A percentile compares a stretch with the other conserved stretches of the same genome.
These are phyloP conservation scores for Hymenoscyphus occultus DNA, from an alignment of 2,329 filamentous ascomycete genomes.

Conservation along the genomic window DNA sequence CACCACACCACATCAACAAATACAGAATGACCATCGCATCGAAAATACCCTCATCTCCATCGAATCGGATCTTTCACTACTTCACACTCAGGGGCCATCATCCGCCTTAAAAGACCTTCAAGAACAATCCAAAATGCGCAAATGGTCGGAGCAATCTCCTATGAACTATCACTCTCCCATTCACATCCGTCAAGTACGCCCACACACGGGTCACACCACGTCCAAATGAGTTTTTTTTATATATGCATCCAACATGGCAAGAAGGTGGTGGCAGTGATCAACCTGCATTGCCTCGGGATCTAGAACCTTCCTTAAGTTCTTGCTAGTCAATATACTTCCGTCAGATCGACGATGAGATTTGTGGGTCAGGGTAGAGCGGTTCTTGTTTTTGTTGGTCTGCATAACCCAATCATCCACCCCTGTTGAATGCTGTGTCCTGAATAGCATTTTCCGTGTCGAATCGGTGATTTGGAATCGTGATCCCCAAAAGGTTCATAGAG, in stretches of 20 bases:
- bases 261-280: not conserved
- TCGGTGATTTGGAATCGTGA: too few species aligned
- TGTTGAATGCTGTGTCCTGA: too few species aligned
- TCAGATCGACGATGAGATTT: conserved; percentile 1
- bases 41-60: too few species aligned
- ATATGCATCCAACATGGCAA: too few species aligned
- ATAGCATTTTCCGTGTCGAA: too few species aligned
- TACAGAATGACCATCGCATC: too few species aligned
- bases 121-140: not conserved
- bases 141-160: not conserved
- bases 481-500: too few species aligned
- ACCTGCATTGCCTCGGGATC: not conserved
- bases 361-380: not conserved
- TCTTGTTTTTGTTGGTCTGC: too few species aligned
- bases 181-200: not conserved
- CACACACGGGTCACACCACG: not conserved
- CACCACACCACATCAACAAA: too few species aligned
- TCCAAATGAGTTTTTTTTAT: not conserved
- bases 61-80: too few species aligned
- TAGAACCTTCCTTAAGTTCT: not conserved
- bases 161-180: not conserved
- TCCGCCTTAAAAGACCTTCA: not conserved
- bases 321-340: not conserved
- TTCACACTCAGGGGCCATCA: too few species aligned
- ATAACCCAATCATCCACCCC: too few species aligned